Conservation (phyloP, 2,329 filamentous ascomycete species). For the Hymenoscyphus infarciens region DNA sequence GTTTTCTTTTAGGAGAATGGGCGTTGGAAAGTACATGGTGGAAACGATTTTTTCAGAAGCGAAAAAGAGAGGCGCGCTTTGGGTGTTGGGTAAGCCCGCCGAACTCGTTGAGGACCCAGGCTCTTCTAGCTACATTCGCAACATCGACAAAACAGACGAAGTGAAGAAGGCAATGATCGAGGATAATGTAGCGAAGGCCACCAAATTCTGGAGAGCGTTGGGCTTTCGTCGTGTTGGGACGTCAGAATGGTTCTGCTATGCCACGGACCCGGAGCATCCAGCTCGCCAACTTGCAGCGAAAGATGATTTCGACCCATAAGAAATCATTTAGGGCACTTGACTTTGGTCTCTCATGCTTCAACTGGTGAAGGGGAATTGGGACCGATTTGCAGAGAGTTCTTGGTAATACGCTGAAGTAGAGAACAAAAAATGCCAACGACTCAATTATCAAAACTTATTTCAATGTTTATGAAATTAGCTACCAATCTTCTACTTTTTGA, state of each 20-base stretch:
- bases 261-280: not conserved
- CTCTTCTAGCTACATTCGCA: not conserved
- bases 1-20: not conserved
- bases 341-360: too few species aligned
- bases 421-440: too few species aligned
- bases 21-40: not conserved
- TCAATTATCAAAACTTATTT: too few species aligned
- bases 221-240: conserved; percentile 1
- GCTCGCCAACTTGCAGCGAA: not conserved
- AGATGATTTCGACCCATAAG: not conserved
- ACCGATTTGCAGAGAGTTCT: too few species aligned
- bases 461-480: too few species aligned
- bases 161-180: not conserved
- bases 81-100: not conserved
- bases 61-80: not conserved
- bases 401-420: too few species aligned
- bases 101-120: not conserved
- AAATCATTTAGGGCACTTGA: too few species aligned
- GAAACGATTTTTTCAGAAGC: not conserved
- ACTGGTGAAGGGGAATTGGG: too few species aligned
- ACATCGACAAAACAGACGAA: not conserved
- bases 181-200: not conserved
- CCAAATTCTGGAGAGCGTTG: not conserved
- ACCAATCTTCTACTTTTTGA: too few species aligned
- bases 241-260: not conserved